Evolutionary conservation across 495 filamentous ascomycete genomes (phyloP), one percentile per base, ranked within the genome.

Genomic region (Entonaema liquescens): DNA sequence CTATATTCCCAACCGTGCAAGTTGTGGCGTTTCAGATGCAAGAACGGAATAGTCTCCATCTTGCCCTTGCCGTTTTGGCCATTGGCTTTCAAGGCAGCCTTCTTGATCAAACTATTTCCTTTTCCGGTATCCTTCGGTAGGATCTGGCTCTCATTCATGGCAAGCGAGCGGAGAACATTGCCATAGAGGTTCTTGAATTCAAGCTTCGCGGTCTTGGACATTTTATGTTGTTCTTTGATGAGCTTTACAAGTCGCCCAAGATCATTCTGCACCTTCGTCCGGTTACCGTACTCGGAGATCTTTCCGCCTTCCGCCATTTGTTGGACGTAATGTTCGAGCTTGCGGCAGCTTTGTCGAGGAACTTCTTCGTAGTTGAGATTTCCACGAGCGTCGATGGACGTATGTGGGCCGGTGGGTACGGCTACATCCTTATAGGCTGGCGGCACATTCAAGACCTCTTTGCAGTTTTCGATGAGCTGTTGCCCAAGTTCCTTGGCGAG

Each of bases 271-370:
- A 99, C 96, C 84, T 98, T 99, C 36, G 93, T 94, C 12, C 95
- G 90, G 83, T 97, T 99, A 77, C 95, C 95, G 79, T 99, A 99
- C 78, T 99, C 95, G 19, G 94, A 97, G 63, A 99, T 94, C 77
- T 97, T 97, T 67, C 95, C 95, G 26, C 95, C 95, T 67, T 97
- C 94, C 1, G 95, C 95, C 95, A 99, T 98, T 78, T 99, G 95
- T 75, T 91, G 92, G 29, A 99, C 95, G 73, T 99, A 99, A 78
- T 98, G 94, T 83, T 99, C 95, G 31, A 99, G 88, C 82, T 99
- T 99, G 59, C 96, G 91, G 75, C 93, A 94, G 76, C 93, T 96
- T 9, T 91, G 83, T 33, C 96, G 88, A n/a, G 93, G 92, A 15
- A 90, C 85, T 81, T 99, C 95, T 72, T 92, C 85, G 77, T 96